Evolutionary conservation across 805 yeast genomes (phyloP).

Genomic region (Starmerella scarabaei): DNA sequence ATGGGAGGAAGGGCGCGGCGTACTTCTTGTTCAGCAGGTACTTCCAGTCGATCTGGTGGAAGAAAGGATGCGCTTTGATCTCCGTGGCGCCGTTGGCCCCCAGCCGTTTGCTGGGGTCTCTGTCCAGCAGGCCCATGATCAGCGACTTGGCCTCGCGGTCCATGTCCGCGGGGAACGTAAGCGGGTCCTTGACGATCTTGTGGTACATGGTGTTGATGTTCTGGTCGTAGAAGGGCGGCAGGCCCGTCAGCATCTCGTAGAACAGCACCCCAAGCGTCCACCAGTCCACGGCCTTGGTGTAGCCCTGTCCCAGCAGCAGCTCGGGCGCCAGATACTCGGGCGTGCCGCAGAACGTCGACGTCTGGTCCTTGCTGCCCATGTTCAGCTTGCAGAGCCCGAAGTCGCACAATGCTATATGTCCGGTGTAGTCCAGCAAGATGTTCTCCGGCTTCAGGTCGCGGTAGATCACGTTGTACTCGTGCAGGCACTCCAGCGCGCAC

Average conservation of each 20-base stretch:
- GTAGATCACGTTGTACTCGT: slow-evolving; percentile 82
- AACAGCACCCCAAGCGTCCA: slow-evolving; percentile 93
- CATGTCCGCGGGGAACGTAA: slow-evolving; percentile 77
- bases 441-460: slow-evolving; percentile 95
- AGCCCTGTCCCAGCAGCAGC: slow-evolving; percentile 78
- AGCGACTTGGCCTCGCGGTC: slow-evolving; percentile 77
- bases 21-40: slow-evolving; percentile 73
- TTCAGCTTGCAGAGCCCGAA: slow-evolving; percentile 92
- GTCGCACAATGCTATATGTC: slow-evolving; percentile 95
- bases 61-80: slow-evolving; percentile 73
- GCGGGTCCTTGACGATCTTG: slow-evolving; percentile 79
- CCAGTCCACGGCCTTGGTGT: slow-evolving; percentile 93
- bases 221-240: slow-evolving; percentile 95
- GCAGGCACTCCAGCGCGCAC: slow-evolving; percentile 85
- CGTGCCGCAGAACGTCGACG: slow-evolving; percentile 91
- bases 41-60: slow-evolving; percentile 81
- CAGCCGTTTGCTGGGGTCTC: slow-evolving; percentile 73
- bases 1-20: slow-evolving; percentile 91
- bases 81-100: slow-evolving; percentile 72
- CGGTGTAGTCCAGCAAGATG: slow-evolving; percentile 85
- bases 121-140: slow-evolving; percentile 56
- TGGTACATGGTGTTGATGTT: slow-evolving; percentile 87
- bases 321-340: slow-evolving; percentile 98
- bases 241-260: slow-evolving; percentile 92
- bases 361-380: slow-evolving; percentile 78